Base-by-base conservation (phyloP, 2,329 filamentous ascomycete species). In the Colletotrichum graminicola region DNA sequence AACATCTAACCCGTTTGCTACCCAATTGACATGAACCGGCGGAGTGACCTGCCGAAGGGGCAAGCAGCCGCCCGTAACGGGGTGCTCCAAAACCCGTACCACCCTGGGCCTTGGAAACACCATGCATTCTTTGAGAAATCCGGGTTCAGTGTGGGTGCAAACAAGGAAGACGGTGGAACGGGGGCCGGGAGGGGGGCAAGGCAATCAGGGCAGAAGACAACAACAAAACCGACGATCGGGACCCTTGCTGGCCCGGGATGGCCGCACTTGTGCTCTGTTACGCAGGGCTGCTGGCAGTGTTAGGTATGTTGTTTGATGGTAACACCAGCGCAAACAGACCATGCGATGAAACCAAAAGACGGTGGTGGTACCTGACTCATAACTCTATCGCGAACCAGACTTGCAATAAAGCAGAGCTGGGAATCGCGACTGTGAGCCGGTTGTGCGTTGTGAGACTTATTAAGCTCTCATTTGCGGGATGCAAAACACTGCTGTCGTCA, bases 401-500 rank as follows among this genome's bases (percentile, higher is more conserved):
- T 41, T 63, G 65, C 45, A 39, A 60, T 47, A 63, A 11, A 34
- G 45, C 45, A 63, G 7, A 34, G 45, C 45, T 51, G n/a, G n/a
- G 10, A 23, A 54, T 41, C 11, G 69, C 45, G 26, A 59, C 16
- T 7, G 29, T 26, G 43, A 55, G 59, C 45, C 32, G 26, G 23
- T 36, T 34, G 39, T 41, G 47, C 3, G 61, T 56, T 56, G 32
- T 57, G 59, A 64, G 65, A 64, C 69, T 68, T 41, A 34, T 68
- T 59, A 41, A 62, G 21, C 51, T 67, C 41, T 41, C 43, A 16
- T 43, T 21, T 52, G 64, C 43, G 43, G 60, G 56, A 62, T 52
- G 49, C 65, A 71, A 71, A 71, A 71, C 69, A 36, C 52, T 49
- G 26, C 63, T 68, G 45, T 71, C 68, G 68, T 71, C 69, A 71